Conservation (phyloP, 805 yeast species). For the Lipomyces kockii region DNA sequence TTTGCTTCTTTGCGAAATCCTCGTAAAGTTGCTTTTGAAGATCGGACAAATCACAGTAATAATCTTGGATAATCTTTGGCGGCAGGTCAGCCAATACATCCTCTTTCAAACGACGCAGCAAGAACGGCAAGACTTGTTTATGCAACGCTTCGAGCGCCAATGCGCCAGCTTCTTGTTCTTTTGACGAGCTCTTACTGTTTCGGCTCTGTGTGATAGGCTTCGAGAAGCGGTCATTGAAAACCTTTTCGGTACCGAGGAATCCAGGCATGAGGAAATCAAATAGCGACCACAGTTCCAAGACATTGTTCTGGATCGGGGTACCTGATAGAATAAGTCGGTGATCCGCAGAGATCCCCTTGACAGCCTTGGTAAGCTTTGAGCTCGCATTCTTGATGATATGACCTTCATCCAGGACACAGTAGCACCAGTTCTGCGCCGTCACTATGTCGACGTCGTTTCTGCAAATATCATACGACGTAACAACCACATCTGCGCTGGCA, state of each 20-base stretch:
- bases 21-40: constrained; percentile 85
- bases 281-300: constrained; percentile 93
- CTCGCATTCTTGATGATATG: constrained; percentile 92
- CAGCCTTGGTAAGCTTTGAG: constrained; percentile 87
- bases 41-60: constrained; percentile 93
- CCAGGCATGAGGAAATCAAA: constrained; percentile 99
- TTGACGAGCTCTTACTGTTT: constrained; percentile 78
- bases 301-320: constrained; percentile 97
- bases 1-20: constrained; percentile 87
- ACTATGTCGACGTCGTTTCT: constrained; percentile 82
- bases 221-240: constrained; percentile 94
- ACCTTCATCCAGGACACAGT: constrained; percentile 96
- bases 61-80: constrained; percentile 97
- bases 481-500: constrained; percentile 73
- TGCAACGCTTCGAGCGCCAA: constrained; percentile 93
- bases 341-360: constrained; percentile 78
- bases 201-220: constrained; percentile 95
- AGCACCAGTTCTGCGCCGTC: constrained; percentile 71
- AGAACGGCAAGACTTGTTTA: constrained; percentile 94
- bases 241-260: constrained; percentile 90
- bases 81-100: constrained; percentile 96
- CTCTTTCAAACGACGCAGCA: constrained; percentile 93
- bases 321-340: constrained; percentile 93
- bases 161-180: constrained; percentile 97
- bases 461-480: constrained; percentile 95